Evolutionary conservation across 164 flowering plant species (phyloP), one percentile per base, ranked within the genome.

Genomic region (Aristolochia californica): DNA sequence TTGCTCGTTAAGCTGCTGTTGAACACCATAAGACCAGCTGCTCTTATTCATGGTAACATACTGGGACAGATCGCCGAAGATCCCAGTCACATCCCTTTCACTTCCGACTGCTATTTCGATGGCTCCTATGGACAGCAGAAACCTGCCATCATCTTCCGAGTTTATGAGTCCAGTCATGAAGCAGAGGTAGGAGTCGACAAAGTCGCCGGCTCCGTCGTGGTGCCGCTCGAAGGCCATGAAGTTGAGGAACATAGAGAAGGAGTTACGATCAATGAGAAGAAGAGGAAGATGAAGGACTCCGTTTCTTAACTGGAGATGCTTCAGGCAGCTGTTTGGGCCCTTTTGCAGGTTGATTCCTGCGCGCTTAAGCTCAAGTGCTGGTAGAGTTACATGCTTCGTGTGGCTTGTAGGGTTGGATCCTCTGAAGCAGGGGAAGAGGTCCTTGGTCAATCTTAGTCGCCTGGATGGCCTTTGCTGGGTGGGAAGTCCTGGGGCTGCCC

Each of bases 201-300:
- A 40, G 13, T 22, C 5, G 20, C 57, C 57, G 16, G 57, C 20
- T 18, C 40, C 20, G 5, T 40, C 20, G 57, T 54, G 57, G 21
- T 27, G 43, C 43, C 43, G 57, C 57, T 54, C 57, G 2, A 54
- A 54, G 7, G 57, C 57, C 8, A 54, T 54, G 57, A 54, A 26
- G 28, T 54, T 54, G 11, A 26, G 57, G 57, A 26, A 54, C 16
- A 54, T 13, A 8, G 57, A 54, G 16, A 15, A 18, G 12, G 57
- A 16, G 21, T 22, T 30, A 22, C 57, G 16, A 13, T 26, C 43
- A 5, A 54, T 22, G 2, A 28, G 14, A 2, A 54, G 43, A 5
- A 54, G 11, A 28, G 57, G 57, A 2, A 54, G 57, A 22, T 22
- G 27, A 18, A 54, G 57, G 43, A 27, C 17, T 2, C 57, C 43